These are phyloP conservation scores for Epichloe hybrida DNA, from an alignment of 2,329 filamentous ascomycete genomes.

Conservation along the genomic window DNA sequence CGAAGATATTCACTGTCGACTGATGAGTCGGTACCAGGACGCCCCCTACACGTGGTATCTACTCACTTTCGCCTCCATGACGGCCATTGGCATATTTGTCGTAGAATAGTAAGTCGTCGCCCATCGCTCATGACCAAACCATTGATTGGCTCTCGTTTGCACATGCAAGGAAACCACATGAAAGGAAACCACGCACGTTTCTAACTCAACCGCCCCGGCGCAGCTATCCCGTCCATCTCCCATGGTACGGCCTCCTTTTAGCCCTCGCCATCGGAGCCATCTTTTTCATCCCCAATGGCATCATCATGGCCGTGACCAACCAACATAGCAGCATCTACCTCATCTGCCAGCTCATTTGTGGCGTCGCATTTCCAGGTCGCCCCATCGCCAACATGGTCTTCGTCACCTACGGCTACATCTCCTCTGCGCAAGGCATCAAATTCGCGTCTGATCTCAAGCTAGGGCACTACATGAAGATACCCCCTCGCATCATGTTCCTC, in stretches of 20 bases:
- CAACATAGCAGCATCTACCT: constrained; percentile 79
- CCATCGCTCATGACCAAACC: constrained; percentile 2
- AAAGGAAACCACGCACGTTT: neutral
- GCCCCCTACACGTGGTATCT: constrained; percentile 75
- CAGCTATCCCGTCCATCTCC: constrained; percentile 66
- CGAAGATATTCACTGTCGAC: constrained; percentile 71
- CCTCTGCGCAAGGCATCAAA: constrained; percentile 77
- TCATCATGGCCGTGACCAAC: constrained; percentile 87
- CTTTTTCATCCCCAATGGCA: constrained; percentile 82
- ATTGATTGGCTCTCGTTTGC: too few relatives aligned
- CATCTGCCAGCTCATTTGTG: constrained; percentile 75
- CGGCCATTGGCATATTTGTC: constrained; percentile 66
- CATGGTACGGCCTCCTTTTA: constrained; percentile 72
- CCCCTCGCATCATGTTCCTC: constrained; percentile 67
- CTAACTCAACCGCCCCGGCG: neutral
- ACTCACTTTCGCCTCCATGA: constrained; percentile 60
- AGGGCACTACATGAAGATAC: constrained; percentile 80
- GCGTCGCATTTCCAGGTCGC: constrained; percentile 67
- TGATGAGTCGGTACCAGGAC: constrained; percentile 74
- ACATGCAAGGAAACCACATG: too few relatives aligned
- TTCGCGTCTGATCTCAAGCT: constrained; percentile 81
- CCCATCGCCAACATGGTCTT: constrained; percentile 91
- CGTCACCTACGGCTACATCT: constrained; percentile 83
- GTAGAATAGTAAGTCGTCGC: constrained; percentile 58
- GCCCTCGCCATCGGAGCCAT: constrained; percentile 65